A percentile compares a stretch with the other conserved stretches of the same genome.
Evolutionary conservation across 805 yeast species (phyloP).

Genomic region (Starmerella kuoi): DNA sequence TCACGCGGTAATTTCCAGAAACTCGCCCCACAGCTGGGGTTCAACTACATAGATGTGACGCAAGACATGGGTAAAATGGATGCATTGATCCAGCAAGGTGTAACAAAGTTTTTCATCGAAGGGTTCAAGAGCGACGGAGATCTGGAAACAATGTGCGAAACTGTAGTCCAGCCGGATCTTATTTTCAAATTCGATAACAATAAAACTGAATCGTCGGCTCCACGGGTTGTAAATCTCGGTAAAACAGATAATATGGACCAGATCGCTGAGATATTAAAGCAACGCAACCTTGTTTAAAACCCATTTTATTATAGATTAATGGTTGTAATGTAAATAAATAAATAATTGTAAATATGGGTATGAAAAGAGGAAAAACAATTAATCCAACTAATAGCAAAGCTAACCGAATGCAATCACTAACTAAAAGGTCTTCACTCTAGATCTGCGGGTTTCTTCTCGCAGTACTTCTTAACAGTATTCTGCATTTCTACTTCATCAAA

Average conservation of each 20-base stretch:
- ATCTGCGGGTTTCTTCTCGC: no score
- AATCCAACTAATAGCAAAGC: no score
- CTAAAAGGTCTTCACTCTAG: no score
- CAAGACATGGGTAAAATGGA: conserved; percentile 10
- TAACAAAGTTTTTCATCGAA: conserved; percentile 19
- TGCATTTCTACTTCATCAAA: conserved; percentile 29
- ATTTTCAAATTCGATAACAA: conserved; percentile 15
- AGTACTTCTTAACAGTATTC: conserved; percentile 25
- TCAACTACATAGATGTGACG: conserved; percentile 10
- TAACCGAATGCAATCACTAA: no score
- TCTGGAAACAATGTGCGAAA: conserved; percentile 9
- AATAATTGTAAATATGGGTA: no score
- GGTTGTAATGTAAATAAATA: no score
- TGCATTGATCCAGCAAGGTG: conserved; percentile 15
- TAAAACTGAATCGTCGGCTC: neutral
- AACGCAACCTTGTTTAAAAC: conserved; percentile 10
- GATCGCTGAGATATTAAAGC: conserved; percentile 7
- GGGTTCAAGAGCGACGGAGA: conserved; percentile 10
- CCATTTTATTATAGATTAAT: no score
- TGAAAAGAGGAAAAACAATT: no score
- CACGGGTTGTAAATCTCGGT: conserved; percentile 4
- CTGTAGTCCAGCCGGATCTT: conserved; percentile 21
- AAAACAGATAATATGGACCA: neutral
- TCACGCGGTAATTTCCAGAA: conserved; percentile 10
- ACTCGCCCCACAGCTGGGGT: conserved; percentile 14